phyloP scores from a whole-genome alignment of 495 filamentous ascomycete species.

The Xylaria sp. region DNA sequence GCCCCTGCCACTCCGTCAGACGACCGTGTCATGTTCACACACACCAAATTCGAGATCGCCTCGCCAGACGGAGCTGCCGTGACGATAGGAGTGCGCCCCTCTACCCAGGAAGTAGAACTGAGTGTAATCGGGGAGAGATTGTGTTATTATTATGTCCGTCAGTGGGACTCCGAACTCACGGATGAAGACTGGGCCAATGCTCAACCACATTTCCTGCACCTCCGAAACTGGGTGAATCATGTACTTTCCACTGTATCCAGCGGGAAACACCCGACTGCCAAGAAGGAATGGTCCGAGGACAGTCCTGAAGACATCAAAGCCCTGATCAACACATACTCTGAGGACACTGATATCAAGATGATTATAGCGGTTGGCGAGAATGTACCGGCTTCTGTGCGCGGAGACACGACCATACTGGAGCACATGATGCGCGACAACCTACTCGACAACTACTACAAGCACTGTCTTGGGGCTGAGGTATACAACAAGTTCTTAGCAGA shows the following conservation, averaged over 20 bases:
- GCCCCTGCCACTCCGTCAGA: conserved; percentile 13
- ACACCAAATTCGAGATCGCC: not conserved
- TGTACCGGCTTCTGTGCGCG: conserved; percentile 43
- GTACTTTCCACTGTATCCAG: not conserved
- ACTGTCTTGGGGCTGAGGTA: conserved; percentile 34
- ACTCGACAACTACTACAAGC: conserved; percentile 40
- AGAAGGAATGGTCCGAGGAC: conserved; percentile 11
- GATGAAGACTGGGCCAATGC: conserved; percentile 6
- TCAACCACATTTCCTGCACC: conserved; percentile 7
- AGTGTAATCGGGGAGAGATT: not conserved
- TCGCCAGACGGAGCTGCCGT: conserved; percentile 2
- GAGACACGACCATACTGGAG: conserved; percentile 51
- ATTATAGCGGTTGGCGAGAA: conserved; percentile 42
- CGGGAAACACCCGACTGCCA: not conserved
- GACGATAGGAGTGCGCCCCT: not conserved
- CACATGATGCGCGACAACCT: conserved; percentile 44
- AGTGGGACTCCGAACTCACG: conserved; percentile 13
- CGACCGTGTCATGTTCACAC: conserved; percentile 19
- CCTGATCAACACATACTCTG: not conserved
- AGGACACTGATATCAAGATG: not conserved
- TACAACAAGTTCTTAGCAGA: conserved; percentile 36
- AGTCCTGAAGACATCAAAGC: not conserved
- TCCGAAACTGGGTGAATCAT: conserved; percentile 7
- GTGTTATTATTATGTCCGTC: conserved; percentile 1
- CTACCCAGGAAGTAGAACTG: conserved; percentile 1